A percentile compares a stretch with the other conserved stretches of the same genome.
Evolutionary conservation across 2,329 filamentous ascomycete genomes (phyloP).

Genomic region (Magnaporthiopsis rhizophila): DNA sequence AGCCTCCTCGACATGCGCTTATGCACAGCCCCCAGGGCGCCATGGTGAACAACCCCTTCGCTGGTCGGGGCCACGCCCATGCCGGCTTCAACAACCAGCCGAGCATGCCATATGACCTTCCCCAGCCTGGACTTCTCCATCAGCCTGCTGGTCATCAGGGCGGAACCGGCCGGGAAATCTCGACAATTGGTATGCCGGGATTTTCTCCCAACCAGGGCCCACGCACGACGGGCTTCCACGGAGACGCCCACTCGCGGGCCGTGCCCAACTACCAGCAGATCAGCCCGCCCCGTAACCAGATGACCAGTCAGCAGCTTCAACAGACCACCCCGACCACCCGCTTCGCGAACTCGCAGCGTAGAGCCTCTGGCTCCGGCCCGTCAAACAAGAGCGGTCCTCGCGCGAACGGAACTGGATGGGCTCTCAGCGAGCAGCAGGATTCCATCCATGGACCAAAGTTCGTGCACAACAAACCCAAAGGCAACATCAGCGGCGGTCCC

Average conservation of each 20-base stretch:
- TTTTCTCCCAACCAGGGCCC: neutral
- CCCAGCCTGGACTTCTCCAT: neutral
- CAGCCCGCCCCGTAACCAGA: neutral
- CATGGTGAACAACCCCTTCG: neutral
- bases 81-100: neutral
- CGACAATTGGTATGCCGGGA: neutral
- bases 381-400: neutral
- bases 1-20: neutral
- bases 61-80: neutral
- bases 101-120: neutral
- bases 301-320: too few relatives aligned
- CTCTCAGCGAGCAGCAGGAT: neutral
- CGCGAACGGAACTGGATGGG: constrained; percentile 4
- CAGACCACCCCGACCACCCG: neutral
- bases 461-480: neutral
- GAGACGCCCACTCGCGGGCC: neutral
- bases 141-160: neutral
- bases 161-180: neutral
- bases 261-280: neutral
- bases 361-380: neutral
- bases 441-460: constrained; percentile 2
- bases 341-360: neutral
- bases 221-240: neutral
- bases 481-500: neutral
- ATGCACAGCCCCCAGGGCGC: neutral